Evolutionary conservation across 208 protist species (phyloP), one percentile per base, ranked within the genome.

Genomic region (Phytomonas serpens): DNA sequence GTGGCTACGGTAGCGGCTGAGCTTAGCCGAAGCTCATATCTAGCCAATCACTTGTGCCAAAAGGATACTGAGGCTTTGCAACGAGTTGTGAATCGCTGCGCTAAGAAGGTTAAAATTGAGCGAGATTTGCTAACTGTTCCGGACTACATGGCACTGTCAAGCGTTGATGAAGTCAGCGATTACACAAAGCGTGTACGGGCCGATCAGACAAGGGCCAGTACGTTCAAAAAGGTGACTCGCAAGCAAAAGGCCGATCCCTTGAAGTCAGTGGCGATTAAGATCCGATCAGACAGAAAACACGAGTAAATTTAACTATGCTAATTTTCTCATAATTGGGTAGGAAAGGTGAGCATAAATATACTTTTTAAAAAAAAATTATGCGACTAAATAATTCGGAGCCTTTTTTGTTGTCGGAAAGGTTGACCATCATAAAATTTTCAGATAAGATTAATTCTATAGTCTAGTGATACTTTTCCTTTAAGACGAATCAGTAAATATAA

Each of bases 41-140:
- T 97, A 30, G 80, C 86, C n/a, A 90, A 92, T 68, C 90, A 96
- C 74, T 93, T 99, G 36, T 86, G 81, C 32, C 90, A 97, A 71
- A 85, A 91, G 72, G 95, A 97, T 37, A 85, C 86, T 5, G 88
- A 96, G 52, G 97, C 89, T 4, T 70, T 97, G 7, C 68, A 87
- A 63, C 78, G 80, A 3, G 84, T 99, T 16, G 88, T 95, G 52
- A 86, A 83, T 70, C 79, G 78, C 4, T 87, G 86, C 2, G 86
- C 92, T 30, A 84, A 92, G 71, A 75, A 82, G 36, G 91, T 96
- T 14, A 87, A 86, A 64, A 84, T 97, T 31, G 83, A 93, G 74
- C 86, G 95, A 66, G 82, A 97, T 32, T 72, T 97, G 61, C 71
- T 92, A 29, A 95, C 98, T 29, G 77, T 97, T n/a, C 92, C 92